Base-by-base conservation (phyloP, 176 grass and related monocot genomes). In the Oryza meyeriana region DNA sequence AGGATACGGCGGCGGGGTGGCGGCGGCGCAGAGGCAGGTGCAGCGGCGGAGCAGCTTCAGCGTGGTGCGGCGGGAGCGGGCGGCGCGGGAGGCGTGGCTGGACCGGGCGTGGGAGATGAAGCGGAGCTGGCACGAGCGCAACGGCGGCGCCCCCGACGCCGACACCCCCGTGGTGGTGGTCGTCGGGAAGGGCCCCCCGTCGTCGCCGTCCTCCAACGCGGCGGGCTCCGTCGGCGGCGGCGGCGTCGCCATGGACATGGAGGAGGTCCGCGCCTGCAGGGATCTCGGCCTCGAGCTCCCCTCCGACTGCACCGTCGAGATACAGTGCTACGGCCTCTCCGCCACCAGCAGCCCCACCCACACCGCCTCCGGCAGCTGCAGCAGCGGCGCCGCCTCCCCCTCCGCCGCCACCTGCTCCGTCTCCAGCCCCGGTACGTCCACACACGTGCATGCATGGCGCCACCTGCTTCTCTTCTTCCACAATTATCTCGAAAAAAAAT, bases 211-310 rank as follows among this genome's bases (percentile, higher is more conserved):
- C 0, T 58, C 71, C 0, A 34, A 74, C 10, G 17, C 17, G 6
- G 61, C 72, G 16, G 71, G 61, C 4, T 36, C 59, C 0, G 81
- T 50, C 7, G 80, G 65, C 30, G 77, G 36, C 28, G 88, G 69
- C 24, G 86, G 76, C 58, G 66, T 84, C 36, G 89, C 87, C 63
- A 94, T 94, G 92, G 89, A 94, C 85, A 78, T 94, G 84, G 89
- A 89, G 75, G 92, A 94, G 87, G 87, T 94, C 73, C 88, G 71
- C 14, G 92, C 89, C 45, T 94, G 92, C 85, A 77, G 87, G 35
- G 92, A 94, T 74, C 89, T 94, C 45, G 92, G 92, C 8, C 74
- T 94, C 0, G 89, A 87, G 64, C 87, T 94, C 69, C 92, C 92
- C 0, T 34, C 67, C 29, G 84, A 91, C 76, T 89, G 87, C 87